Base-by-base conservation (phyloP, 192 early-diverging fungal genomes). In the Coemansia sp. region DNA sequence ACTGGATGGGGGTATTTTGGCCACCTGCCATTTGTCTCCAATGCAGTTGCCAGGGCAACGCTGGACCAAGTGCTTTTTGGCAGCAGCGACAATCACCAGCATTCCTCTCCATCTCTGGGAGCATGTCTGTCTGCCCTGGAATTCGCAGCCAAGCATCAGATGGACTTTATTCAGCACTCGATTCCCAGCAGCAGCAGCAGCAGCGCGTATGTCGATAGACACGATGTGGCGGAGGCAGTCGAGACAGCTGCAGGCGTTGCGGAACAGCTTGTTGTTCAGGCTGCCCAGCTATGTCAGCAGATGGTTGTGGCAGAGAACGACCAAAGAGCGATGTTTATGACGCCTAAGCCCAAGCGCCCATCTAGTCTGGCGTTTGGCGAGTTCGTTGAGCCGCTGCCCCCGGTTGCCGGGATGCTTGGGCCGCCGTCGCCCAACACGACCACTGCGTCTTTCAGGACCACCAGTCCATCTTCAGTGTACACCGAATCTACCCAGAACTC, bases 41-140 rank as follows among this genome's bases (percentile, higher is more conserved):
- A 61, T 45, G 56, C 64, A 1, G 55, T 70, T 32, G 64, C 64
- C 1, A 51, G 64, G 0, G 56, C 71, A 0, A 48, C 67, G 6
- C 23, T 78, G 6, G 75, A 66, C 39, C 65, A 72, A 32, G 69
- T 72, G 1, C 51, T 78, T 2, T 10, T 52, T 20, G 24, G 32
- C 48, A 35, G 32, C 36, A 35, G 46, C 1, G 5, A 20, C 39
- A 9, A 10, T 14, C 35, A 14, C 20, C 39, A 0, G n/a, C 22
- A 30, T 28, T 0, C 27, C 3, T 28, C 46, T 25, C 7, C 66
- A n/a, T 29, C 55, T 13, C 69, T 78, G 27, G 57, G 27, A 18
- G 60, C 67, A 9, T 55, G 63, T 25, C 27, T 79, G 61, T 57
- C 64, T 1, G 76, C 76, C 2, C 54, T 79, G 6, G 71, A 73